phyloP scores from a whole-genome alignment of 257 asterid species.

The Apocynum venetum region DNA sequence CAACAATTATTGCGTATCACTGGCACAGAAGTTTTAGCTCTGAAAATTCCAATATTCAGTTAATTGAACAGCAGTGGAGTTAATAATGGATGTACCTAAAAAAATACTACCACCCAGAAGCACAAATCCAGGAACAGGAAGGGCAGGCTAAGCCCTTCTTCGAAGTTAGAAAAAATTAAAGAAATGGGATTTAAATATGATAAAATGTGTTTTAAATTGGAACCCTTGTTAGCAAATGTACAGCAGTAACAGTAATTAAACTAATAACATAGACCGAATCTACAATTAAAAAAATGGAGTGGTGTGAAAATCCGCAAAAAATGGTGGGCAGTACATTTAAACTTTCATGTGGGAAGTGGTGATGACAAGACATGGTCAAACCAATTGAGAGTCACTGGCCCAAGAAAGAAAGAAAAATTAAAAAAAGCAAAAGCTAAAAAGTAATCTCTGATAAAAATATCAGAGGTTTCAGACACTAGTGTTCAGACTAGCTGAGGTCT shows the following conservation, averaged over 20 bases:
- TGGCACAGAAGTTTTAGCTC: no score
- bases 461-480: conserved; percentile 52
- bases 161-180: not conserved
- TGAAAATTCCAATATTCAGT: not conserved
- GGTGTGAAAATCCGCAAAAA: conserved; percentile 35
- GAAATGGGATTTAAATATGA: not conserved
- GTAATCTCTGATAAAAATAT: conserved; percentile 32
- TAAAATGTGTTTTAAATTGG: not conserved
- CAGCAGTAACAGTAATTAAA: conserved; percentile 1
- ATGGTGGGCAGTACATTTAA: conserved; percentile 47
- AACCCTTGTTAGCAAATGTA: conserved; percentile 2
- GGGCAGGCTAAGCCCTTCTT: not conserved
- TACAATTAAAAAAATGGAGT: not conserved
- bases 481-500: conserved; percentile 51
- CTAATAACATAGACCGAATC: not conserved
- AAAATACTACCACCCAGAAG: not conserved
- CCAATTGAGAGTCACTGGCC: conserved; percentile 35
- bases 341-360: conserved; percentile 25
- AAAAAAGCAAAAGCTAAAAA: conserved; percentile 45
- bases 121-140: not conserved
- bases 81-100: no score
- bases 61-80: not conserved
- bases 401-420: conserved; percentile 32
- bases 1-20: no score
- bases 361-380: conserved; percentile 60